These are phyloP conservation scores for Corymbia maculata DNA, from an alignment of 345 rosid genomes.

Conservation along the genomic window DNA sequence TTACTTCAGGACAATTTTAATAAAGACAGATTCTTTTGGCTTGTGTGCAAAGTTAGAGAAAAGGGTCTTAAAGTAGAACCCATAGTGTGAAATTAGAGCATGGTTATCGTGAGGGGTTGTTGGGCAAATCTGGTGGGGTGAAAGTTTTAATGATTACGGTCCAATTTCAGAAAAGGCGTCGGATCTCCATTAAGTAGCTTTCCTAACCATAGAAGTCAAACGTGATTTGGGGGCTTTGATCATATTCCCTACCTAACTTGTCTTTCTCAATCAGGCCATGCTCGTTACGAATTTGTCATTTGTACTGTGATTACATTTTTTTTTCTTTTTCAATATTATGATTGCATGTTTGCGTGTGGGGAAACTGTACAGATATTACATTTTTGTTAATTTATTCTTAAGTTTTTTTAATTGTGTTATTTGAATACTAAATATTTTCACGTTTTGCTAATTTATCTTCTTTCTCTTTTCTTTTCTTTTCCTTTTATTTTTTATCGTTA, in stretches of 20 bases:
- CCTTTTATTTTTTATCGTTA: no score
- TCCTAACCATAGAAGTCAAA: background rate
- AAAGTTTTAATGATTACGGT: background rate
- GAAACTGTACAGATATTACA: no score
- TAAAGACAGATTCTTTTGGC: background rate
- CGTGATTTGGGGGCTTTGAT: background rate
- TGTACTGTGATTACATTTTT: background rate
- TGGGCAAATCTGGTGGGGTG: background rate
- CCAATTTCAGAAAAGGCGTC: background rate
- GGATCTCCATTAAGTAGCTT: background rate
- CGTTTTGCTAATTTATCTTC: no score
- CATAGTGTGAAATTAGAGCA: background rate
- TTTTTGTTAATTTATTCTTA: rapidly evolving
- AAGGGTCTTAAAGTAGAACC: background rate
- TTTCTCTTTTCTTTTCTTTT: no score
- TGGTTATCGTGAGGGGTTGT: background rate
- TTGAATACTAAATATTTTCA: no score
- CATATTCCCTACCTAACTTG: background rate
- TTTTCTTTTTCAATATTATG: no score
- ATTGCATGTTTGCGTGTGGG: no score
- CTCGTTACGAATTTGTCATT: background rate
- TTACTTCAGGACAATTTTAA: background rate
- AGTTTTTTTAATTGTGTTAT: no score
- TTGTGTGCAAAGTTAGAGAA: background rate
- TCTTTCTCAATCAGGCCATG: background rate